These are phyloP conservation scores for Fraxinus quadrangulata DNA, from an alignment of 257 asterid species.

Conservation along the genomic window DNA sequence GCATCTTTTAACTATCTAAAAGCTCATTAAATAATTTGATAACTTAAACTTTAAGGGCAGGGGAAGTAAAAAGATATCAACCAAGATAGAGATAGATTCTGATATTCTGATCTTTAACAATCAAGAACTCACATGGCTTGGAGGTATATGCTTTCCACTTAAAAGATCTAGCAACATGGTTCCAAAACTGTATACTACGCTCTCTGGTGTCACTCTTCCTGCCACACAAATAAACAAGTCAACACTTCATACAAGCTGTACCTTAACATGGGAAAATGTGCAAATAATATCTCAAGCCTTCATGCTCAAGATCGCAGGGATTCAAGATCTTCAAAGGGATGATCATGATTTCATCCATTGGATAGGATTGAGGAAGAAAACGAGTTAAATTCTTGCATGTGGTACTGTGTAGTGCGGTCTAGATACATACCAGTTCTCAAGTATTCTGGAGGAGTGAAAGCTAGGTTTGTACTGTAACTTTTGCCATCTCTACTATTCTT, in stretches of 20 bases:
- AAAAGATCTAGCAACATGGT: constrained; percentile 58
- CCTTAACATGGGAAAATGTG: background rate
- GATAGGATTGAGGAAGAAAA: background rate
- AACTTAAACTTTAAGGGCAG: background rate
- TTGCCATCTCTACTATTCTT: constrained; percentile 60
- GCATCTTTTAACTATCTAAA: background rate
- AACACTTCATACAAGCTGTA: background rate
- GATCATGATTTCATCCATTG: background rate
- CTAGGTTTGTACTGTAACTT: constrained; percentile 56
- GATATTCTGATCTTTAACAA: background rate
- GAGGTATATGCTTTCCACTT: constrained; percentile 63
- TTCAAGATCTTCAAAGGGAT: background rate
- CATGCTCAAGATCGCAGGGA: background rate
- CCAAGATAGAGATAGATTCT: constrained; percentile 7
- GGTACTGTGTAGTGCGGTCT: background rate
- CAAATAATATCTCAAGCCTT: background rate
- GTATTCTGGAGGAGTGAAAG: constrained; percentile 60
- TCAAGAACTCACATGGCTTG: constrained; percentile 48
- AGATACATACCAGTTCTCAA: constrained; percentile 42
- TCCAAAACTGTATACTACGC: constrained; percentile 59
- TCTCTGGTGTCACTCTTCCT: constrained; percentile 58
- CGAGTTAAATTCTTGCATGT: background rate
- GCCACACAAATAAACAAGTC: constrained; percentile 23
- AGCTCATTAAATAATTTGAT: background rate
- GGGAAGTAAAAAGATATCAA: background rate